Percentiles rank a stretch among this genome's conserved stretches.
Conservation (phyloP, 2,329 filamentous ascomycete species). For the Talaromyces atroroseus region DNA sequence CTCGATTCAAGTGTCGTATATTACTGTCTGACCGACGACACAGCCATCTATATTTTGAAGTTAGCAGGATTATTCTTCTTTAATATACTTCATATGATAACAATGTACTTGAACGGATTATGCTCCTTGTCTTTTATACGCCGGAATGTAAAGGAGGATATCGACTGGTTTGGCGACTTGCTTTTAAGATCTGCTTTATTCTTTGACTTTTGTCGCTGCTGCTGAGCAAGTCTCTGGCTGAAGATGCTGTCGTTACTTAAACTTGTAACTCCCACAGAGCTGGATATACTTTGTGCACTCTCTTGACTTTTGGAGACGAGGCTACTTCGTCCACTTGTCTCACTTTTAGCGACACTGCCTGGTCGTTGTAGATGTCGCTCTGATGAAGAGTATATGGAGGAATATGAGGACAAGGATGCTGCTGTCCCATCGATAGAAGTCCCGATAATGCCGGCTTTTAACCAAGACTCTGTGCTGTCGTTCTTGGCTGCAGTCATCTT, state of each 20-base stretch:
- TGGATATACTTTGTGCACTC: background rate
- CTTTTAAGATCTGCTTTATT: background rate
- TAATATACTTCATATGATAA: background rate
- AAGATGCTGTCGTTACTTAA: background rate
- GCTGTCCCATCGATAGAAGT: background rate
- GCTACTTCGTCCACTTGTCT: slow-evolving; percentile 2
- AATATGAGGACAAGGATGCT: background rate
- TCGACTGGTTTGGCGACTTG: background rate
- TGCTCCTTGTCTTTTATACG: background rate
- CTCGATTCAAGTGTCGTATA: background rate
- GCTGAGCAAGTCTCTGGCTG: background rate
- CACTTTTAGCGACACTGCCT: background rate
- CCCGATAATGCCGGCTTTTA: background rate
- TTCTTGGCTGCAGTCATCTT: background rate
- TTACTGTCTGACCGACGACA: slow-evolving; percentile 3
- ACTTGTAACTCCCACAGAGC: slow-evolving; percentile 1
- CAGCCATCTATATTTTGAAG: slow-evolving; percentile 7
- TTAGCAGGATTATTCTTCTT: background rate
- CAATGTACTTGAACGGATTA: slow-evolving; percentile 7
- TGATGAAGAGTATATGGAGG: slow-evolving; percentile 8
- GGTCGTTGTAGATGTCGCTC: background rate
- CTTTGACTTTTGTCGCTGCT: background rate
- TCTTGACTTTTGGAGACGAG: background rate
- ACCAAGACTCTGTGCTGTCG: background rate
- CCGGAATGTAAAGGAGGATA: background rate